A percentile compares a stretch with the other conserved stretches of the same genome.
Evolutionary conservation across 768 basidiomycete species (phyloP).

Genomic region (Sarcodon aspratus): DNA sequence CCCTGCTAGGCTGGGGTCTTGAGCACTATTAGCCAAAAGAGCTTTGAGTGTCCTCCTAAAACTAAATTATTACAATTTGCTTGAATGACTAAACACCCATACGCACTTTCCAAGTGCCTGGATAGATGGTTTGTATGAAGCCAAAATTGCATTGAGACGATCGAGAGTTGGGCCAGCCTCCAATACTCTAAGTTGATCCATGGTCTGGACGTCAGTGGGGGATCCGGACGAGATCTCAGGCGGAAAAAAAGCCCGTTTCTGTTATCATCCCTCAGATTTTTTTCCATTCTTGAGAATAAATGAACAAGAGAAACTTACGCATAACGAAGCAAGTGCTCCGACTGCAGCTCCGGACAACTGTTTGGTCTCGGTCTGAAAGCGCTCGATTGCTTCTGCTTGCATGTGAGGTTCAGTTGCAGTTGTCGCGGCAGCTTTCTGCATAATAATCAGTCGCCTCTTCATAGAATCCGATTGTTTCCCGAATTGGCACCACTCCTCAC

Average conservation of each 20-base stretch:
- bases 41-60: constrained; percentile 67
- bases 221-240: constrained; percentile 47
- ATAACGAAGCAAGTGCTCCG: constrained; percentile 81
- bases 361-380: constrained; percentile 59
- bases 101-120: constrained; percentile 58
- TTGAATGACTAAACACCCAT: not conserved
- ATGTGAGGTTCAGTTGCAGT: constrained; percentile 43
- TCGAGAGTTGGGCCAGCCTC: constrained; percentile 44
- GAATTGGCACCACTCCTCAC: constrained; percentile 90
- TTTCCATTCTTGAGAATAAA: constrained; percentile 1
- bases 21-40: constrained; percentile 45
- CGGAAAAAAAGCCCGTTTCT: constrained; percentile 76
- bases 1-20: constrained; percentile 44
- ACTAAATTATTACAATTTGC: constrained; percentile 4
- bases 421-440: constrained; percentile 55
- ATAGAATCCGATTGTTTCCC: constrained; percentile 66
- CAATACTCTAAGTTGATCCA: constrained; percentile 36
- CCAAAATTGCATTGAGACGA: constrained; percentile 57
- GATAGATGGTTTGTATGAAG: constrained; percentile 39
- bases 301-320: constrained; percentile 45
- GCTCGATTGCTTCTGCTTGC: constrained; percentile 33
- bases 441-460: constrained; percentile 55
- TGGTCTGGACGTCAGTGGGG: constrained; percentile 42
- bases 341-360: constrained; percentile 71
- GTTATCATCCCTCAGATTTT: not conserved